A percentile compares a stretch with the other conserved stretches of the same genome.
Evolutionary conservation across 176 grass and related monocot genomes (phyloP).

Genomic region (Carex littledalei): DNA sequence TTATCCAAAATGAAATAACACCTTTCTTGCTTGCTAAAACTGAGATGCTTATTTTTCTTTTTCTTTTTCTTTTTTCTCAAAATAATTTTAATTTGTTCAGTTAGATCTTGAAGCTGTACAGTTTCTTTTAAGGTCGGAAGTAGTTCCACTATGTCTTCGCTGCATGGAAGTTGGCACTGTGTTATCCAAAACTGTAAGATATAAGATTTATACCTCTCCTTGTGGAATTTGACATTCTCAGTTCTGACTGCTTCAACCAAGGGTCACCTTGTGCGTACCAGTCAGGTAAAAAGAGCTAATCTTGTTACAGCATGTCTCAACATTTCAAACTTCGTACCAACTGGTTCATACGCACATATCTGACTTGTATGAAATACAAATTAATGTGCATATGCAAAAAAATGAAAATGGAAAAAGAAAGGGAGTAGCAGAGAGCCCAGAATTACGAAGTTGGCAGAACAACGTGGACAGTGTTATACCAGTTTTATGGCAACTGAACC

Average conservation of each 20-base stretch:
- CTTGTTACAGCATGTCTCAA: background rate
- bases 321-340: background rate
- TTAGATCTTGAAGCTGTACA: background rate
- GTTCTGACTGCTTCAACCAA: background rate
- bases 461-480: background rate
- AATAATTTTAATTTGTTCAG: background rate
- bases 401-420: background rate
- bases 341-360: background rate
- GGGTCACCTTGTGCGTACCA: background rate
- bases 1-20: background rate
- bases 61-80: background rate
- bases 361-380: background rate
- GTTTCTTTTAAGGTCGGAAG: background rate
- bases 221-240: background rate
- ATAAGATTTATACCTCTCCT: background rate
- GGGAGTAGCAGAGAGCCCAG: background rate
- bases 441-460: background rate
- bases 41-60: background rate
- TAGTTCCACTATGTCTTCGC: constrained; percentile 6
- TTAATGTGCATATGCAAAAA: background rate
- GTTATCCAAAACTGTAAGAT: constrained; percentile 9
- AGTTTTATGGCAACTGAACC: background rate
- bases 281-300: background rate
- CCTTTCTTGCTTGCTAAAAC: background rate
- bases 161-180: constrained; percentile 5